Evolutionary conservation across 2,329 filamentous ascomycete species (phyloP).

Genomic region (Zymoseptoria brevis): DNA sequence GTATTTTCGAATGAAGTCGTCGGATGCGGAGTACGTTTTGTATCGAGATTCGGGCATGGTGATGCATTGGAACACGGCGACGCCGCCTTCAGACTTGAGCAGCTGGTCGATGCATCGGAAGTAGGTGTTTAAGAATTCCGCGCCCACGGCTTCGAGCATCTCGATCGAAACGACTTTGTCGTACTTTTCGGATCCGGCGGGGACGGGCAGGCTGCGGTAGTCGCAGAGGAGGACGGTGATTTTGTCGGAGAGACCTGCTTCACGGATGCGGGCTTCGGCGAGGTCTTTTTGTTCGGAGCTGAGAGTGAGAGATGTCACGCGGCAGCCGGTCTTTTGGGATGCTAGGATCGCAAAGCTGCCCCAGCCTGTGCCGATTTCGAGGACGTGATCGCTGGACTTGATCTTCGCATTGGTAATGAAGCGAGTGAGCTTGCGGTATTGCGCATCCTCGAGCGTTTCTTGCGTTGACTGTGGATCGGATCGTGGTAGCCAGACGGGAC

Average conservation of each 20-base stretch:
- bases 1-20: conserved; percentile 69
- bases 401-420: conserved; percentile 60
- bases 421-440: conserved; percentile 57
- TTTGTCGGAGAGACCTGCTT: conserved; percentile 50
- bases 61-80: conserved; percentile 68
- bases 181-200: conserved; percentile 39
- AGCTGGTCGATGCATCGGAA: conserved; percentile 57
- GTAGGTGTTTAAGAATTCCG: conserved; percentile 59
- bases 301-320: conserved; percentile 60
- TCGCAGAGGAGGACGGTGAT: conserved; percentile 62
- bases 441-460: conserved; percentile 57
- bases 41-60: conserved; percentile 64
- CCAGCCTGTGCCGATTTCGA: conserved; percentile 72
- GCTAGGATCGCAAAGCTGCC: conserved; percentile 66
- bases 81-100: conserved; percentile 57
- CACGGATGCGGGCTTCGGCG: conserved; percentile 56
- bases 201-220: conserved; percentile 54
- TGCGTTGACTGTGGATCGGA: conserved; percentile 35
- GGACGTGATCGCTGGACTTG: conserved; percentile 57
- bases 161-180: conserved; percentile 70
- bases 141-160: conserved; percentile 68
- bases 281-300: conserved; percentile 61
- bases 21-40: conserved; percentile 55
- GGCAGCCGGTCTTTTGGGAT: conserved; percentile 57
- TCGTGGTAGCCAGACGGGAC: conserved; percentile 54